Conservation (phyloP, 306 rosid species). For the Argentina anserina region DNA sequence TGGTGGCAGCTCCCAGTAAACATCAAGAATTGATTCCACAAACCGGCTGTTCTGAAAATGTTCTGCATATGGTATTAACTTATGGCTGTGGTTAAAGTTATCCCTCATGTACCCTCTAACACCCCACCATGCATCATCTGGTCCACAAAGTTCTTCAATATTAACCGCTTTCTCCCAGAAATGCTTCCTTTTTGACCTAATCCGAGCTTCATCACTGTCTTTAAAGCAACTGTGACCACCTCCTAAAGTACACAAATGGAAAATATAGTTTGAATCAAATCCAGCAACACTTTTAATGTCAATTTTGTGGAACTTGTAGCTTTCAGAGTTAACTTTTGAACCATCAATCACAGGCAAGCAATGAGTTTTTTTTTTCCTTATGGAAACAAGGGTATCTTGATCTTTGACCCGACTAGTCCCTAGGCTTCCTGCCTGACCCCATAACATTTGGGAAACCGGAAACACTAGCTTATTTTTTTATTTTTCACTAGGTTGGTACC, state of each 20-base stretch:
- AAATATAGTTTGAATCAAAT: not conserved
- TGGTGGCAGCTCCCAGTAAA: slow-evolving; percentile 98
- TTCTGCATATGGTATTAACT: slow-evolving; percentile 53
- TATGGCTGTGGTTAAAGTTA: slow-evolving; percentile 78
- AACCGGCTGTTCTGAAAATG: slow-evolving; percentile 87
- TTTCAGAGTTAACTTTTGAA: not conserved
- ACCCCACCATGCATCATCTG: slow-evolving; percentile 96
- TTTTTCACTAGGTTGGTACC: too few species aligned
- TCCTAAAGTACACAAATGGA: slow-evolving; percentile 46
- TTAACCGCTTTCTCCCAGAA: slow-evolving; percentile 95
- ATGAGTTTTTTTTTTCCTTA: too few species aligned
- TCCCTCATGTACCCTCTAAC: slow-evolving; percentile 87
- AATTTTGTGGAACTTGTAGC: not conserved
- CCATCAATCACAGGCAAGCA: not conserved
- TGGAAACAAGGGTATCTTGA: too few species aligned
- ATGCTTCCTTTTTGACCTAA: slow-evolving; percentile 66
- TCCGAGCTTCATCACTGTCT: slow-evolving; percentile 95
- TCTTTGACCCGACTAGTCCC: too few species aligned
- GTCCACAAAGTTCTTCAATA: slow-evolving; percentile 86
- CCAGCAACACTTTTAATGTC: not conserved
- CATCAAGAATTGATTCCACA: slow-evolving; percentile 84
- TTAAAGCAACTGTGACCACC: slow-evolving; percentile 98
- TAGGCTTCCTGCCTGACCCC: too few species aligned
- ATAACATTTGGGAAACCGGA: too few species aligned
- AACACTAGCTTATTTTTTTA: too few species aligned